Base-by-base conservation (phyloP, 1,284 basidiomycete genomes). In the Ceratobasidium sp. region DNA sequence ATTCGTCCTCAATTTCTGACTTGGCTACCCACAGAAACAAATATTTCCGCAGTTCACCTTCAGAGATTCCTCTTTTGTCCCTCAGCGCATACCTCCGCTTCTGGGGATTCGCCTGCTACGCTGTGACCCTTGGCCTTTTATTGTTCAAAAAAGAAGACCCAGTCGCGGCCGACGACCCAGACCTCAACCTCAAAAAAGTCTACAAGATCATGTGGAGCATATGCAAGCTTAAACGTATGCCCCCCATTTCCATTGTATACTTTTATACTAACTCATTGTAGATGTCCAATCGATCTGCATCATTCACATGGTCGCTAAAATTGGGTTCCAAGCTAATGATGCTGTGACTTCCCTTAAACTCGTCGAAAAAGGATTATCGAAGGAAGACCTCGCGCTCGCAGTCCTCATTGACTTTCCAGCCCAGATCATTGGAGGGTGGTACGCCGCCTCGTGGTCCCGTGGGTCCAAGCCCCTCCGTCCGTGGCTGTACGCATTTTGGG, bases 341-440 rank as follows among this genome's bases (percentile, higher is more conserved):
- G 92, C 94, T 1, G 93, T 91, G 13, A 96, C 94, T 0, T 90
- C 88, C 15, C 85, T 99, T 64, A 99, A 99, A 78, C 87, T 99
- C 79, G 91, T 99, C 53, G 96, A 99, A 78, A 98, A 98, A 77
- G 96, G 96, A 1, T 85, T 99, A 52, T 91, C 89, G 68, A 92
- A 95, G 58, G 97, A 99, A 80, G 97, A 99, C 75, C 85, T 99
- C 40, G 96, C 97, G 3, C 84, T 97, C 27, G 92, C 94, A 1
- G 96, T 97, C 34, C 86, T 99, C 57, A 92, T 99, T 75, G 97
- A 99, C 79, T 99, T 99, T 74, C 97, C 97, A 1, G 97, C 97
- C 80, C 96, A 99, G 81, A 94, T 99, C 70, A 78, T 94, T 69
- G 95, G 94, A 40, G 96, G 96, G 12, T 99, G 94, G 88, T 83